phyloP scores from a whole-genome alignment of 495 filamentous ascomycete species.

The Hyaloscypha finlandica region DNA sequence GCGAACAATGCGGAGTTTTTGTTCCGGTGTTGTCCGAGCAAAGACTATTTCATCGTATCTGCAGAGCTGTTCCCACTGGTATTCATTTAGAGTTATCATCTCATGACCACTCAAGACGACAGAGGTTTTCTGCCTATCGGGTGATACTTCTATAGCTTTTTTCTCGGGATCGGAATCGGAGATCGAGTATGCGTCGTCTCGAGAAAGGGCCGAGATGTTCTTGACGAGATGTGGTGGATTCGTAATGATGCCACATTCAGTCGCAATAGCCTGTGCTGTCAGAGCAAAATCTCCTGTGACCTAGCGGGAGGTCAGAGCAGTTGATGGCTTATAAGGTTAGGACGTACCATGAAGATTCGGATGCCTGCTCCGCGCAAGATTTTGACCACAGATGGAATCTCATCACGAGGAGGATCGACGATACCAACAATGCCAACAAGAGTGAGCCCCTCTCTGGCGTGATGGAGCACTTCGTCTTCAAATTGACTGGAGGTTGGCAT shows the following conservation, averaged over 20 bases:
- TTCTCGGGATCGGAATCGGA: constrained; percentile 17
- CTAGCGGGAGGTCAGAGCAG: constrained; percentile 24
- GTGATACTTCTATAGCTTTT: background rate
- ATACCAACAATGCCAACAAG: constrained; percentile 67
- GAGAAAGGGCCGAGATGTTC: constrained; percentile 41
- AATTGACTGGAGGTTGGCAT: constrained; percentile 46
- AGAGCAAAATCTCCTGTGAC: constrained; percentile 75
- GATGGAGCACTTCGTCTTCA: constrained; percentile 51
- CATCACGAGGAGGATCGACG: constrained; percentile 65
- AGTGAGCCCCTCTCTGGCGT: constrained; percentile 51
- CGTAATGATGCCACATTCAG: constrained; percentile 66
- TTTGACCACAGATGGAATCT: constrained; percentile 61
- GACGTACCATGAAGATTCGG: constrained; percentile 58
- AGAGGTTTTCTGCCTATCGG: constrained; percentile 24
- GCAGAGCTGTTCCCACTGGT: constrained; percentile 59
- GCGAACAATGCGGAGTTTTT: constrained; percentile 73
- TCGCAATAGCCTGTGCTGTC: constrained; percentile 69
- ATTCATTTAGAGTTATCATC: constrained; percentile 54
- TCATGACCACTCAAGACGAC: constrained; percentile 56
- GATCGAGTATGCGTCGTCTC: constrained; percentile 29
- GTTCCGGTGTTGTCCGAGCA: constrained; percentile 71
- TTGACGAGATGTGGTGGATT: constrained; percentile 37
- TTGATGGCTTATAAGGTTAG: constrained; percentile 15
- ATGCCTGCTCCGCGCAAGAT: constrained; percentile 63
- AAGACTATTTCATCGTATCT: constrained; percentile 66